These are phyloP conservation scores for Fibroporia radiculosa DNA, from an alignment of 768 basidiomycete genomes.

Conservation along the genomic window DNA sequence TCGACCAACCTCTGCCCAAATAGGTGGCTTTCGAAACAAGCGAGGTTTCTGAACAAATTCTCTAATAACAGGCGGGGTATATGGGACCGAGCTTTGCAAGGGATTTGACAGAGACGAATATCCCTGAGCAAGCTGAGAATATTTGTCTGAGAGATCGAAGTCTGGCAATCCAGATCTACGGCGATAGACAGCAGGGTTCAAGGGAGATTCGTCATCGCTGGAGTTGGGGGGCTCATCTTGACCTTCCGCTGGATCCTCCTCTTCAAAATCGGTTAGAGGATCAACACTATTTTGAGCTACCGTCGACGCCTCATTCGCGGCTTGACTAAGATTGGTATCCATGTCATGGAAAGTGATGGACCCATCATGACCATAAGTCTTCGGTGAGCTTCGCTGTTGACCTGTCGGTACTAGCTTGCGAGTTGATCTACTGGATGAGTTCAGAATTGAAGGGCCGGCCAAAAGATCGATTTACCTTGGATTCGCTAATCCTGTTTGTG, in stretches of 20 bases:
- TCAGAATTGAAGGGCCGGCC: neutral
- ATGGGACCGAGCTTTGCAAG: neutral
- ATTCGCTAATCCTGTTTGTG: no score
- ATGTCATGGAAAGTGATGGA: conserved; percentile 2
- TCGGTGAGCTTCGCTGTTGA: neutral
- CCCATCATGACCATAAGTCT: neutral
- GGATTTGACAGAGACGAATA: neutral
- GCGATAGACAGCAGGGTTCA: neutral
- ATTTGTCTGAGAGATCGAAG: neutral
- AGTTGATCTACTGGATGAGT: neutral
- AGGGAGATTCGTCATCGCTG: conserved; percentile 8
- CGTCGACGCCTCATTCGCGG: conserved; percentile 6
- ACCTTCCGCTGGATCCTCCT: conserved; percentile 1
- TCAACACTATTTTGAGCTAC: neutral
- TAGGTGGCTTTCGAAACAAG: conserved; percentile 23
- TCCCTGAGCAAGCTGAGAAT: neutral
- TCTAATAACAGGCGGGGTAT: neutral
- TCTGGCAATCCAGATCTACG: neutral
- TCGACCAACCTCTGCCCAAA: conserved; percentile 38
- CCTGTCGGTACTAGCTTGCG: neutral
- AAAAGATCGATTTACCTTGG: neutral
- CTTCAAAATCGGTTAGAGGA: conserved; percentile 6
- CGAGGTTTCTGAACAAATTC: conserved; percentile 8
- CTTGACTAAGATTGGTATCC: conserved; percentile 10
- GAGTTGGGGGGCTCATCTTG: conserved; percentile 6